A percentile compares a stretch with the other conserved stretches of the same genome.
Conservation (phyloP, 768 basidiomycete species). For the Boletus eberwhitei region DNA sequence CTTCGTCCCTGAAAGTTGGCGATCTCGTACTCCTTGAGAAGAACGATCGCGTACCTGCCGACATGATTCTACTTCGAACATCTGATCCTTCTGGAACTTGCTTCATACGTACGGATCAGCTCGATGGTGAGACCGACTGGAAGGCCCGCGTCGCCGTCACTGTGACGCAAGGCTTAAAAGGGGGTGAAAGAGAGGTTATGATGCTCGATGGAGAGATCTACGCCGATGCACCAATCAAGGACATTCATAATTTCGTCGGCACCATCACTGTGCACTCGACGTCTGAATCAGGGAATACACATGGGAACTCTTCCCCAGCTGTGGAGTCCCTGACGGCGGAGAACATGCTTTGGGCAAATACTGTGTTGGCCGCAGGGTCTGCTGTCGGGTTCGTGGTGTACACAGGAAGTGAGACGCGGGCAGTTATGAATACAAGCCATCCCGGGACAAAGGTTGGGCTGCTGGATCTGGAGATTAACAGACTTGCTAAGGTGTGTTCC, state of each 20-base stretch:
- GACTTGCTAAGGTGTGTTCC: slow-evolving; percentile 78
- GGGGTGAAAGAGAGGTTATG: slow-evolving; percentile 48
- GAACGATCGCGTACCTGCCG: slow-evolving; percentile 95
- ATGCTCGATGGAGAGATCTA: slow-evolving; percentile 85
- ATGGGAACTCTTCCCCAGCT: slow-evolving; percentile 36
- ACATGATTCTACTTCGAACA: slow-evolving; percentile 85
- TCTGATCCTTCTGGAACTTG: slow-evolving; percentile 89
- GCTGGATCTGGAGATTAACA: slow-evolving; percentile 92
- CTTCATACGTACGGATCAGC: slow-evolving; percentile 96
- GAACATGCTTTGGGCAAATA: slow-evolving; percentile 96
- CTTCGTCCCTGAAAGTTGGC: slow-evolving; percentile 84
- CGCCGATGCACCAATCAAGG: slow-evolving; percentile 94
- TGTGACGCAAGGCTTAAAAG: slow-evolving; percentile 19
- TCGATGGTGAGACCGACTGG: slow-evolving; percentile 99
- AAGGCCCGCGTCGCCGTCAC: slow-evolving; percentile 85
- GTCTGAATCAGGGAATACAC: slow-evolving; percentile 32
- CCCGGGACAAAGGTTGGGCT: slow-evolving; percentile 93
- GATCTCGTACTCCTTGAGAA: slow-evolving; percentile 91
- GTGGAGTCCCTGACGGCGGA: slow-evolving; percentile 91
- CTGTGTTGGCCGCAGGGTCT: slow-evolving; percentile 92
- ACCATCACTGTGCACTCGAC: slow-evolving; percentile 73
- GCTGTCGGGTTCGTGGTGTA: slow-evolving; percentile 93
- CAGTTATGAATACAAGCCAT: slow-evolving; percentile 98
- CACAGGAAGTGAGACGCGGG: slow-evolving; percentile 91
- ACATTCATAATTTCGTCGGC: slow-evolving; percentile 93